phyloP scores from a whole-genome alignment of 2,329 filamentous ascomycete genomes.

The Lomentospora prolificans region DNA sequence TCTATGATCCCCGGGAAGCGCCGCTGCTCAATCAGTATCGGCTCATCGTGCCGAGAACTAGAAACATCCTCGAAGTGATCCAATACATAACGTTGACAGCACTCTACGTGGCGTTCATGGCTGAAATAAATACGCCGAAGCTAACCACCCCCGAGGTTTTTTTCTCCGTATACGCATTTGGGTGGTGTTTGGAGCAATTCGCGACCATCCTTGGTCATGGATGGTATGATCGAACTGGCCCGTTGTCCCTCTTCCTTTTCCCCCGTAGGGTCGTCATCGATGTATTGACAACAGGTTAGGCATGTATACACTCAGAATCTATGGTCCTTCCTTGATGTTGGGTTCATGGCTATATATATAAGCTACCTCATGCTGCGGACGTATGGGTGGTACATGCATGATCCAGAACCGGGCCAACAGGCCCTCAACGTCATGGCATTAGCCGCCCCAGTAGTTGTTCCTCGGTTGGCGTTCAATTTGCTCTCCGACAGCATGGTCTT shows the following conservation, averaged over 20 bases:
- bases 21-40: slow-evolving; percentile 78
- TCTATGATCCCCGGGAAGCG: slow-evolving; percentile 69
- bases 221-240: slow-evolving; percentile 39
- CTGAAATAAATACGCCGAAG: slow-evolving; percentile 47
- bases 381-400: slow-evolving; percentile 46
- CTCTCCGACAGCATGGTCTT: slow-evolving; percentile 80
- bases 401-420: slow-evolving; percentile 45
- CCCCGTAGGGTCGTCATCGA: no score
- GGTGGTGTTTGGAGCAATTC: slow-evolving; percentile 72
- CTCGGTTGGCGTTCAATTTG: slow-evolving; percentile 71
- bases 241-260: background rate
- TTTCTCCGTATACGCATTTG: slow-evolving; percentile 65
- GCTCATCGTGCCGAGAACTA: slow-evolving; percentile 68
- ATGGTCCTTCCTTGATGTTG: slow-evolving; percentile 79
- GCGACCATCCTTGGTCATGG: slow-evolving; percentile 68
- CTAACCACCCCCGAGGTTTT: slow-evolving; percentile 48
- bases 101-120: slow-evolving; percentile 66
- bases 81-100: slow-evolving; percentile 63
- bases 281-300: no score
- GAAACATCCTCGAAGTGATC: slow-evolving; percentile 63
- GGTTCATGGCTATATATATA: slow-evolving; percentile 63
- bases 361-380: slow-evolving; percentile 59
- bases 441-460: slow-evolving; percentile 67
- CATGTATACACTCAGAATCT: slow-evolving; percentile 79
- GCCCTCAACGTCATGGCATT: slow-evolving; percentile 69